A percentile compares a stretch with the other conserved stretches of the same genome.
phyloP scores from a whole-genome alignment of 257 asterid genomes.

The Handroanthus guayacan region DNA sequence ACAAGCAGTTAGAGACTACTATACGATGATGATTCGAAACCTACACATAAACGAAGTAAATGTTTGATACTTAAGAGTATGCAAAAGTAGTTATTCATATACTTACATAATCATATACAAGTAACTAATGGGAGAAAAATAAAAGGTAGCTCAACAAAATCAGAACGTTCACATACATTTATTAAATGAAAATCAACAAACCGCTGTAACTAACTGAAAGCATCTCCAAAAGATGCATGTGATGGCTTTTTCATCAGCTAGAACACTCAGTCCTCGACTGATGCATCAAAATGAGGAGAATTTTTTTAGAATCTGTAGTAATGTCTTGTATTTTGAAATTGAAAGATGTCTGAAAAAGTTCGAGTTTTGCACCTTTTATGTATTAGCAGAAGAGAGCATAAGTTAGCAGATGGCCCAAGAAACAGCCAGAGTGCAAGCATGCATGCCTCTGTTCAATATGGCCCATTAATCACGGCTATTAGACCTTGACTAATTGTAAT shows the following conservation, averaged over 20 bases:
- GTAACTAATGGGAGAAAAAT: slow-evolving; percentile 8
- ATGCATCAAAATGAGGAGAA: neutral
- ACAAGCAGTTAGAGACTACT: neutral
- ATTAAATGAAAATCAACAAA: slow-evolving; percentile 22
- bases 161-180: slow-evolving; percentile 1
- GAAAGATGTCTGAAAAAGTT: slow-evolving; percentile 16
- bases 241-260: slow-evolving; percentile 6
- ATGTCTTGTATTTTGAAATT: slow-evolving; percentile 9
- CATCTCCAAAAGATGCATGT: slow-evolving; percentile 16
- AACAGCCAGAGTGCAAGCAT: neutral
- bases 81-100: neutral
- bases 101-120: neutral
- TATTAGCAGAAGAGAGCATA: slow-evolving; percentile 3
- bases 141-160: slow-evolving; percentile 10
- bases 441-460: slow-evolving; percentile 26
- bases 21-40: neutral
- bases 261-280: slow-evolving; percentile 12
- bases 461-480: neutral
- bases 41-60: neutral
- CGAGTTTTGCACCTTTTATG: neutral
- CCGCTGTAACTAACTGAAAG: slow-evolving; percentile 15
- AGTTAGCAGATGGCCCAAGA: slow-evolving; percentile 1
- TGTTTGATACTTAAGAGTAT: slow-evolving; percentile 1
- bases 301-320: neutral
- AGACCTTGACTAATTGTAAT: neutral